Evolutionary conservation across 2,329 filamentous ascomycete species (phyloP), one percentile per base, ranked within the genome.

Genomic region (Xenoacremonium recifei): DNA sequence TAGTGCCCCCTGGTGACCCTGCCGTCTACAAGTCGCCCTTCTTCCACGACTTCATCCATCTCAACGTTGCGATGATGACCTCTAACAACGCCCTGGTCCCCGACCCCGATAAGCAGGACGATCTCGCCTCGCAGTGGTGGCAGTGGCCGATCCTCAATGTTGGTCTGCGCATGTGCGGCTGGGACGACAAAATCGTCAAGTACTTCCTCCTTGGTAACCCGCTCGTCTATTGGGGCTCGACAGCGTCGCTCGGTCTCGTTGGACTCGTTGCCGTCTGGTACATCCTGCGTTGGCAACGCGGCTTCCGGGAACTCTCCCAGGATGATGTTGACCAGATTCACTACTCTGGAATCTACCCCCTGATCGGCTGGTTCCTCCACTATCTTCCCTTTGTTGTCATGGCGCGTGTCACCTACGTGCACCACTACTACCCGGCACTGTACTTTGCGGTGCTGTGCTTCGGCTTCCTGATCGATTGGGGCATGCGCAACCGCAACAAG

Each of bases 41-140:
- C 77, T 76, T 96, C 61, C 91, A 95, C 63, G 93, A 99, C 68
- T 99, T 99, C 60, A 85, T 99, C 50, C 93, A 99, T 66, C 75
- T 97, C 48, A 99, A 99, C 64, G 93, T 99, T 48, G 93, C 93
- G 49, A 99, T 99, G 93, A 96, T 97, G 92, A 99, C 93, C 4
- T 97, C 93, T 29, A 99, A 99, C 78, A 99, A 99, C 62, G 93
- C 93, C 18, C 82, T 99, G 34, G 89, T 99, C 16, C 93, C 93
- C 4, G 93, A 99, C 61, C 92, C 93, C 4, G 93, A 99, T 67
- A 99, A 99, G 79, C 93, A 99, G 67, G 93, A 99, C 60, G 93
- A 99, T 61, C 81, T 99, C 35, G 93, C 93, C 21, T 99, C 93
- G 12, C 77, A 90, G 53, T 96, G 91, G 76, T 99, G 93, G 93